phyloP scores from a whole-genome alignment of 2,329 filamentous ascomycete species.

The Ophiocordyceps camponoti-rufipedis region DNA sequence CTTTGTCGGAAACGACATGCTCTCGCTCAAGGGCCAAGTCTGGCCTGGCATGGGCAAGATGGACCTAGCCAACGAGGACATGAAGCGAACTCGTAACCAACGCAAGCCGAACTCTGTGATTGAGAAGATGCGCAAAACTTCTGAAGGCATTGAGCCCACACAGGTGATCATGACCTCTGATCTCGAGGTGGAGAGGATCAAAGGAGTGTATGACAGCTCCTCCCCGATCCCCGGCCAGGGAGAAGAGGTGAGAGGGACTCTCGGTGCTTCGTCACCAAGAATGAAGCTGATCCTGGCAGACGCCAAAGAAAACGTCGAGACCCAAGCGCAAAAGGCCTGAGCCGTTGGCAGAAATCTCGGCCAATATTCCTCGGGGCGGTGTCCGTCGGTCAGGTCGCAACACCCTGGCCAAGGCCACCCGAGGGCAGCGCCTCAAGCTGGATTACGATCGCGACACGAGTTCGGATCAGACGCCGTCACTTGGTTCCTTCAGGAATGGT shows the following conservation, averaged over 20 bases:
- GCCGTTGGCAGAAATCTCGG: slow-evolving; percentile 15
- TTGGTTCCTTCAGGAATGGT: slow-evolving; percentile 6
- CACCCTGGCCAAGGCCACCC: slow-evolving; percentile 4
- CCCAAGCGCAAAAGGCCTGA: slow-evolving; percentile 13
- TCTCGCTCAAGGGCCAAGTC: slow-evolving; percentile 47
- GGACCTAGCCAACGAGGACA: slow-evolving; percentile 56
- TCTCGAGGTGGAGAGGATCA: slow-evolving; percentile 29
- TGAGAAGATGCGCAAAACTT: slow-evolving; percentile 44
- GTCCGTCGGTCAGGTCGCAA: slow-evolving; percentile 8
- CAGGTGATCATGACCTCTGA: slow-evolving; percentile 45
- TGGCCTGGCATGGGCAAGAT: slow-evolving; percentile 72
- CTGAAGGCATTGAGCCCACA: slow-evolving; percentile 40
- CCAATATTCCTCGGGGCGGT: slow-evolving; percentile 13
- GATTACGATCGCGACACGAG: slow-evolving; percentile 4
- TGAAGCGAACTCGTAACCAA: slow-evolving; percentile 60
- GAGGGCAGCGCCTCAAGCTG: slow-evolving; percentile 5
- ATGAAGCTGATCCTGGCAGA: slow-evolving; percentile 6
- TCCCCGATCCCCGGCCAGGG: slow-evolving; percentile 24
- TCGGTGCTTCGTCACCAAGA: neutral
- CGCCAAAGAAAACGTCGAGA: slow-evolving; percentile 12
- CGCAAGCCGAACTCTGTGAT: slow-evolving; percentile 59
- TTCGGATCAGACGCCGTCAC: slow-evolving; percentile 4
- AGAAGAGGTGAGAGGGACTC: slow-evolving; percentile 23
- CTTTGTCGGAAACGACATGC: slow-evolving; percentile 10
- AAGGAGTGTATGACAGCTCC: slow-evolving; percentile 42